Base-by-base conservation (phyloP, 306 rosid species). In the Fragaria vesca region DNA sequence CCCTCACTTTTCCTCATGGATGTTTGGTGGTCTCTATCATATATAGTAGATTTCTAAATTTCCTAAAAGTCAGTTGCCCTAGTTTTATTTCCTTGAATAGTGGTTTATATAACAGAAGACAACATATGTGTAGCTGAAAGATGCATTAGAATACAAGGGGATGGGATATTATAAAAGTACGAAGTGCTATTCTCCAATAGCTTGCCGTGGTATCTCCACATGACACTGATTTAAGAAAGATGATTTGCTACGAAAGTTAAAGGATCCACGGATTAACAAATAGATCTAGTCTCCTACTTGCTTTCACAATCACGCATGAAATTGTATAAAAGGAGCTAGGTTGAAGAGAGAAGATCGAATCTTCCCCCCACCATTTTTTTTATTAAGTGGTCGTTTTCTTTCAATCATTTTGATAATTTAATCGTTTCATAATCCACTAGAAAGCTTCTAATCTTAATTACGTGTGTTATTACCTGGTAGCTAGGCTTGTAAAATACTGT, bases 141-240 rank as follows among this genome's bases (percentile, higher is more conserved):
- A 66, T 16, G 40, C 50, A 68, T 6, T 68, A 42, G 28, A 38
- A 20, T 6, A 66, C 30, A 3, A 66, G 0, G 26, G 4, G 2
- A 65, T 1, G 6, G 1, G 26, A 66, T 16, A 66, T 38, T 66
- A 38, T 36, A 38, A 28, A 50, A 20, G 46, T 13, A 2, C 24
- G 11, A 38, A 57, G 57, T 28, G 26, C 47, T 21, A 30, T 62
- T 78, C 77, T 21, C 51, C 62, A 51, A 62, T 70, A 13, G 38
- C 73, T 78, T 75, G 83, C 77, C 66, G 78, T 78, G 69, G 68
- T 75, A 32, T 30, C 66, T 65, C 55, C 66, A 70, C 65, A 71
- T 15, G 62, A 57, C 20, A 55, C 63, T 45, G 66, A 65, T 72
- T 76, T 21, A 26, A 55, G 9, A 18, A 42, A 68, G 55, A 77